Percentiles rank a stretch among this genome's conserved stretches.
phyloP scores from a whole-genome alignment of 1,284 basidiomycete genomes.

The Ustilago bromivora region DNA sequence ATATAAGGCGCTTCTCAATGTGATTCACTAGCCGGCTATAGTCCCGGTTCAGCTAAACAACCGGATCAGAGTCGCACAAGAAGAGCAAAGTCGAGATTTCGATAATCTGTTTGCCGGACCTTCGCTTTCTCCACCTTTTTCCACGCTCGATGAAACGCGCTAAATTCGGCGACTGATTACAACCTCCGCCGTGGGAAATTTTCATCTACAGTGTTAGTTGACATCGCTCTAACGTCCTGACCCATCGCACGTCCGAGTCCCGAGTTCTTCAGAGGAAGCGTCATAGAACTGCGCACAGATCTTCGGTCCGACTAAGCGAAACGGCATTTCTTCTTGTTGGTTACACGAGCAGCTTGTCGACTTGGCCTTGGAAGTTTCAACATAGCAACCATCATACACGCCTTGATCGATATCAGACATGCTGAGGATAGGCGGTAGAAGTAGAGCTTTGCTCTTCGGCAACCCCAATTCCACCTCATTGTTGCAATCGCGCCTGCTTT shows the following conservation, averaged over 20 bases:
- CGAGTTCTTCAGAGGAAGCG: not conserved
- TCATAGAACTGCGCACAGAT: conserved; percentile 16
- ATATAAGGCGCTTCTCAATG: not conserved
- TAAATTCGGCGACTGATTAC: not conserved
- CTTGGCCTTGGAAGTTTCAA: not conserved
- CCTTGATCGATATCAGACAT: not conserved
- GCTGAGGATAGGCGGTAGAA: conserved; percentile 6
- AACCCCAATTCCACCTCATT: not conserved
- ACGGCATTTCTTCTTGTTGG: not conserved
- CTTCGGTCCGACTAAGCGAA: conserved; percentile 36
- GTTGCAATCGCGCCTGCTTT: conserved; percentile 16
- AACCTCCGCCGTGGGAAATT: not conserved
- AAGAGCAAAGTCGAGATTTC: not conserved
- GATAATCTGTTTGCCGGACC: not conserved
- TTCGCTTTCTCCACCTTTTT: not conserved
- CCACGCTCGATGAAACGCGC: not conserved
- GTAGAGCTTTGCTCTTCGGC: not conserved
- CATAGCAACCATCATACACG: not conserved
- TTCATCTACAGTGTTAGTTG: too few species aligned
- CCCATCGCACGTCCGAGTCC: not conserved
- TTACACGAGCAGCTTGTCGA: not conserved
- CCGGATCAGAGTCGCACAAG: conserved; percentile 3
- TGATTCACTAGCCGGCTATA: not conserved
- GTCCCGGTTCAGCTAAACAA: conserved; percentile 5
- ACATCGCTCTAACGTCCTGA: conserved; percentile 10